A percentile compares a stretch with the other conserved stretches of the same genome.
Evolutionary conservation across 202 grass and related monocot species (phyloP).

Genomic region (Zizania palustris): DNA sequence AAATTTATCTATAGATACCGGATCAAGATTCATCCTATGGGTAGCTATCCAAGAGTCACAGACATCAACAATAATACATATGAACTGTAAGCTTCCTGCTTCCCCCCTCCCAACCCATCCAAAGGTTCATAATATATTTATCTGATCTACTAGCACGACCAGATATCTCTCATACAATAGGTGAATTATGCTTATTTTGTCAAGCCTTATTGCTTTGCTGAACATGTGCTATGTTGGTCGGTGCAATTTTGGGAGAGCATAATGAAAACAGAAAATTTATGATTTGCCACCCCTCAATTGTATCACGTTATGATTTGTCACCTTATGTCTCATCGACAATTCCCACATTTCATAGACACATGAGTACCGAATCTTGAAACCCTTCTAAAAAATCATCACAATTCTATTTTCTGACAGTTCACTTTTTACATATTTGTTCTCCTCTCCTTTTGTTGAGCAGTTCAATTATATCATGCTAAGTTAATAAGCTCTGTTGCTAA

Average conservation of each 20-base stretch:
- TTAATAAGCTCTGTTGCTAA: conserved; percentile 9
- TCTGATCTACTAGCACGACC: conserved; percentile 27
- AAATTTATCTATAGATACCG: conserved; percentile 63
- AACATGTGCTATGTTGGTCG: background rate
- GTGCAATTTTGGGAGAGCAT: background rate
- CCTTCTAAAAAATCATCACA: background rate
- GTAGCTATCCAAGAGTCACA: conserved; percentile 92
- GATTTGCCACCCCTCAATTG: background rate
- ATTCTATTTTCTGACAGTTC: conserved; percentile 4
- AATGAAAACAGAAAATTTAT: background rate
- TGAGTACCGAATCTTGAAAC: background rate
- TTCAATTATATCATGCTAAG: conserved; percentile 8
- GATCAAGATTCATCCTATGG: conserved; percentile 97
- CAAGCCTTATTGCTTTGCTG: background rate
- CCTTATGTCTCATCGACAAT: background rate
- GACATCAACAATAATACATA: conserved; percentile 86
- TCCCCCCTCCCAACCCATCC: too few relatives aligned
- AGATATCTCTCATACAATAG: background rate
- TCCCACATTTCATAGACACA: background rate
- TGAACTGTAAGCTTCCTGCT: conserved; percentile 71
- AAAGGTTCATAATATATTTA: background rate
- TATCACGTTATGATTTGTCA: background rate
- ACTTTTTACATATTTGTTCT: conserved; percentile 2
- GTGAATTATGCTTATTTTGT: conserved; percentile 20
- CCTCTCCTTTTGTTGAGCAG: background rate